Evolutionary conservation across 2,329 filamentous ascomycete genomes (phyloP).

Genomic region (Clarireedia monteithiana): DNA sequence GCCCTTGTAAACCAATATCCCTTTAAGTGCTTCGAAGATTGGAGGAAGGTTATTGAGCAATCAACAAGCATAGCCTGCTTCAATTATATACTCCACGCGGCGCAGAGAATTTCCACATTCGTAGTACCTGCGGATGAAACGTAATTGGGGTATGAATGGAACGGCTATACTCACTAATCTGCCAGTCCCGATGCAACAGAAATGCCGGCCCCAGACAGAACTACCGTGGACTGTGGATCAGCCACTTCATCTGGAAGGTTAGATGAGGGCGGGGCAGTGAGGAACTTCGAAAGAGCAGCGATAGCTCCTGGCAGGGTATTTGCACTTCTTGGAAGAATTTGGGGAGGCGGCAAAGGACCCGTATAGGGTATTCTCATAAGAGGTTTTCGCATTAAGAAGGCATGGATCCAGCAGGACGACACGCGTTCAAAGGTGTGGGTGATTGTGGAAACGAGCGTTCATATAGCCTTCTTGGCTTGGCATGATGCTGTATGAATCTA

Average conservation of each 20-base stretch:
- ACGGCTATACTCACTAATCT: conserved; percentile 58
- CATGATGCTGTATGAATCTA: no score
- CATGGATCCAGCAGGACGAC: not conserved
- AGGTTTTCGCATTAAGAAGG: conserved; percentile 52
- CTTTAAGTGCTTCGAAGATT: not conserved
- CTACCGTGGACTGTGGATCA: conserved; percentile 42
- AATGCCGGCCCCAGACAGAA: conserved; percentile 79
- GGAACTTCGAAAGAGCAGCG: conserved; percentile 68
- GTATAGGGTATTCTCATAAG: conserved; percentile 89
- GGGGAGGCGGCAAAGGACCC: conserved; percentile 67
- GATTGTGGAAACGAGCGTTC: not conserved
- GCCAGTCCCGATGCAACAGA: conserved; percentile 88
- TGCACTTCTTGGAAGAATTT: conserved; percentile 66
- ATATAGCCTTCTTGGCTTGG: not conserved
- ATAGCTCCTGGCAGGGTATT: conserved; percentile 64
- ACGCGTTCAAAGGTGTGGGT: not conserved
- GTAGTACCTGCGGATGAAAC: not conserved
- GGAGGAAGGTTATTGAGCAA: not conserved
- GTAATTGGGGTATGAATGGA: not conserved
- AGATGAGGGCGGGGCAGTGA: conserved; percentile 51
- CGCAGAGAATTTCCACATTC: not conserved
- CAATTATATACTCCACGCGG: not conserved
- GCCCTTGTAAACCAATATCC: not conserved
- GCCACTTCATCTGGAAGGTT: conserved; percentile 35
- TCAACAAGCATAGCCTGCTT: not conserved